A percentile compares a stretch with the other conserved stretches of the same genome.
Conservation (phyloP, 83 land plant species). For the Picea abies region DNA sequence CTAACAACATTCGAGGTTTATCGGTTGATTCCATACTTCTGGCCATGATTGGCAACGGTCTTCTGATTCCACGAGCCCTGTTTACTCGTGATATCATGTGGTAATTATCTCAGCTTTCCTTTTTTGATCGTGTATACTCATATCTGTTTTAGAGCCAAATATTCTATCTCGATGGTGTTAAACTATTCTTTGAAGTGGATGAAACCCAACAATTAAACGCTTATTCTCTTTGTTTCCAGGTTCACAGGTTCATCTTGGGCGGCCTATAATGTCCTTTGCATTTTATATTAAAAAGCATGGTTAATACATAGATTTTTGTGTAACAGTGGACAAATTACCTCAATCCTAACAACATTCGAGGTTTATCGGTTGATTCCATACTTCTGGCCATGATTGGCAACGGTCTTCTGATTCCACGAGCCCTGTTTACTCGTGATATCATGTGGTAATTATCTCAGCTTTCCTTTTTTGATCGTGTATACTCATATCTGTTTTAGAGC, state of each 20-base stretch:
- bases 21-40: constrained; percentile 81
- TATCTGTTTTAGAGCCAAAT: background rate
- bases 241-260: constrained; percentile 93
- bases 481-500: background rate
- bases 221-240: constrained; percentile 40
- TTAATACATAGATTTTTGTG: constrained; percentile 14
- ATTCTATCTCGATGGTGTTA: background rate
- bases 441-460: constrained; percentile 71
- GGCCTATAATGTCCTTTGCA: background rate
- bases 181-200: background rate
- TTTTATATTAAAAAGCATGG: background rate
- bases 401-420: constrained; percentile 89
- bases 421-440: constrained; percentile 86
- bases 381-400: constrained; percentile 92
- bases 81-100: constrained; percentile 95
- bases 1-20: constrained; percentile 88
- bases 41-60: constrained; percentile 89
- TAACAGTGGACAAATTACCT: constrained; percentile 88
- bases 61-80: constrained; percentile 90
- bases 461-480: background rate
- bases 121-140: background rate
- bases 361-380: constrained; percentile 79
- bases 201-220: background rate
- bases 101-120: constrained; percentile 34
- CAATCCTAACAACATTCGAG: constrained; percentile 88